A percentile compares a stretch with the other conserved stretches of the same genome.
Evolutionary conservation across 2,329 filamentous ascomycete species (phyloP).

Genomic region (Achaetomium macrosporum): DNA sequence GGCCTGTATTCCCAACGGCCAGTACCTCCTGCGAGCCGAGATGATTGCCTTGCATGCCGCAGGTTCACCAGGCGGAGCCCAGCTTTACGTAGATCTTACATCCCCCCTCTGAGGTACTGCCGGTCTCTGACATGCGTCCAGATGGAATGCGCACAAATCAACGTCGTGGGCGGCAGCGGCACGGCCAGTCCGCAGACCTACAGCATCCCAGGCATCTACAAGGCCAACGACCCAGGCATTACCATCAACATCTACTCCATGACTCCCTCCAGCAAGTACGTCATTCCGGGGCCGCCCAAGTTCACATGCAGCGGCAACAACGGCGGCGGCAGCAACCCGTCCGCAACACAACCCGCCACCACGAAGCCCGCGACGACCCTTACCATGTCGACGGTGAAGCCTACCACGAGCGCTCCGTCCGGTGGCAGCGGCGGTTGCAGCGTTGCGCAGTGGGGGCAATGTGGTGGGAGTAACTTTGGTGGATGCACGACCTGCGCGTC

Average conservation of each 20-base stretch:
- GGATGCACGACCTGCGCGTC: constrained; percentile 22
- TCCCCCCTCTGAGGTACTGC: not conserved
- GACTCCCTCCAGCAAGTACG: constrained; percentile 28
- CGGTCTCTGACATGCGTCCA: constrained; percentile 11
- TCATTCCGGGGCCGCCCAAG: constrained; percentile 28
- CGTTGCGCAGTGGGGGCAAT: constrained; percentile 21
- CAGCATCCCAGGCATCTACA: constrained; percentile 36
- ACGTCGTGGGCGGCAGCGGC: constrained; percentile 32
- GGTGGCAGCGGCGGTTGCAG: constrained; percentile 8
- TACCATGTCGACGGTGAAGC: not conserved
- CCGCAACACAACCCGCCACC: constrained; percentile 1
- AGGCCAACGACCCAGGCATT: constrained; percentile 33
- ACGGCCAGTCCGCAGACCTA: constrained; percentile 29
- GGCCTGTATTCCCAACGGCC: constrained; percentile 41
- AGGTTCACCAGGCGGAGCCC: constrained; percentile 34
- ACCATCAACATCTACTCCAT: constrained; percentile 35
- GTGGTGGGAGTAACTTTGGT: constrained; percentile 16
- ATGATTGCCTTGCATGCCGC: constrained; percentile 50
- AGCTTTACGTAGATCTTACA: constrained; percentile 32
- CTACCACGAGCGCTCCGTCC: not conserved
- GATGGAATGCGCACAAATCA: constrained; percentile 42
- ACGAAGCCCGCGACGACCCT: not conserved
- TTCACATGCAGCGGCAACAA: constrained; percentile 20
- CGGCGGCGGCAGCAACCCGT: constrained; percentile 2
- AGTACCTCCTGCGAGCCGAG: constrained; percentile 53